These are phyloP conservation scores for Fraxinus floribunda DNA, from an alignment of 305 asterid genomes.

Conservation along the genomic window DNA sequence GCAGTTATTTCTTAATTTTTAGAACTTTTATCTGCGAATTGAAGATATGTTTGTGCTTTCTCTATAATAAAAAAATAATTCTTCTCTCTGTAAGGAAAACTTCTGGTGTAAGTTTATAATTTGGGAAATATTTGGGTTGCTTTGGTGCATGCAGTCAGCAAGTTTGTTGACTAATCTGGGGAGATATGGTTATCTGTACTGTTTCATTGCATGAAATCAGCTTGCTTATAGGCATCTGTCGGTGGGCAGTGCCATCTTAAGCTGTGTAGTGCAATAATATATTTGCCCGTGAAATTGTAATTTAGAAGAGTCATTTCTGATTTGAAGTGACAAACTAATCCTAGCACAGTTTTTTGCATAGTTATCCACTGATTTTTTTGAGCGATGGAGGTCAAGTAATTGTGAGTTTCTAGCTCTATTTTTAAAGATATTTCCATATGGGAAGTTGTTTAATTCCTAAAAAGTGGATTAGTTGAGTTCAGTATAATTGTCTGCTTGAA, in stretches of 20 bases:
- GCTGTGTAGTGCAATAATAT: neutral
- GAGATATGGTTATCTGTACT: neutral
- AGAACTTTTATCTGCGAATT: neutral
- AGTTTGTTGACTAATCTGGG: neutral
- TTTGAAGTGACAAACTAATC: neutral
- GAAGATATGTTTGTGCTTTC: neutral
- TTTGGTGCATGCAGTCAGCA: neutral
- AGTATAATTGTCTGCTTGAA: neutral
- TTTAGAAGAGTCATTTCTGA: neutral
- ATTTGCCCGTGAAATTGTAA: neutral
- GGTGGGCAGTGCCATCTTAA: neutral
- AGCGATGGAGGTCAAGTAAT: neutral
- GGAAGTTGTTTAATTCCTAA: neutral
- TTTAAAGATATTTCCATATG: constrained; percentile 5
- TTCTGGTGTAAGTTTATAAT: neutral
- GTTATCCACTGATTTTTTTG: neutral
- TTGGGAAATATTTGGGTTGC: neutral
- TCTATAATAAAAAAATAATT: neutral
- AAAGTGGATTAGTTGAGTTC: constrained; percentile 8
- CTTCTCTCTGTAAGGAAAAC: neutral
- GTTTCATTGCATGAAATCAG: neutral
- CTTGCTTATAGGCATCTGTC: neutral
- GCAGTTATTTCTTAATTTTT: neutral
- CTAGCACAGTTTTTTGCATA: neutral
- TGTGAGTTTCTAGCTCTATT: neutral